phyloP scores from a whole-genome alignment of 2,329 filamentous ascomycete genomes.

The Capronia americana region DNA sequence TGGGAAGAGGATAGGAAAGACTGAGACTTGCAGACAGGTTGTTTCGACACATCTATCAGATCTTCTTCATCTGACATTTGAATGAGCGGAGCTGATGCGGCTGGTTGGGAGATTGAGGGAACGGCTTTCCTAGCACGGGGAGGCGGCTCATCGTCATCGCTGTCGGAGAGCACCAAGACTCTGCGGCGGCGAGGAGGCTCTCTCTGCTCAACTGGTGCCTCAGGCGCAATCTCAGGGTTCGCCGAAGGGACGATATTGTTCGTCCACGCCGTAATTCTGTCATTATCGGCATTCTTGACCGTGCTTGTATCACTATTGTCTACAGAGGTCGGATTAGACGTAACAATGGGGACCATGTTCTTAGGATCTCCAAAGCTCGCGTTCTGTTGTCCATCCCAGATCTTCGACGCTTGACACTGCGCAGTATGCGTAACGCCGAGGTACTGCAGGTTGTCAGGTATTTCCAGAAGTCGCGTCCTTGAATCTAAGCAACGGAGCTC shows the following conservation, averaged over 20 bases:
- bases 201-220: slow-evolving; percentile 29
- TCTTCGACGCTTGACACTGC: slow-evolving; percentile 40
- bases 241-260: slow-evolving; percentile 30
- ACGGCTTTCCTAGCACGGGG: neutral
- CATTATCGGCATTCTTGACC: slow-evolving; percentile 15
- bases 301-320: slow-evolving; percentile 6
- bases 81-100: neutral
- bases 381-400: slow-evolving; percentile 46
- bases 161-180: slow-evolving; percentile 33
- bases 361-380: slow-evolving; percentile 43
- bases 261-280: slow-evolving; percentile 35
- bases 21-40: neutral
- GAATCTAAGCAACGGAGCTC: slow-evolving; percentile 23
- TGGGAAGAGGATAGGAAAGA: neutral
- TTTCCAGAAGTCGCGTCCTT: slow-evolving; percentile 9
- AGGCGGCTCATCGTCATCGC: slow-evolving; percentile 29
- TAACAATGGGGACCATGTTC: slow-evolving; percentile 33
- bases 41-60: slow-evolving; percentile 11
- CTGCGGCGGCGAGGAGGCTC: slow-evolving; percentile 25
- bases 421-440: slow-evolving; percentile 24
- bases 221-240: slow-evolving; percentile 34
- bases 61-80: slow-evolving; percentile 6
- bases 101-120: neutral
- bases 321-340: slow-evolving; percentile 23
- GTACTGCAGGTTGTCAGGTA: slow-evolving; percentile 23